A percentile compares a stretch with the other conserved stretches of the same genome.
These are phyloP conservation scores for Hyphopichia fennica DNA, from an alignment of 1,139 yeast species.

Conservation along the genomic window DNA sequence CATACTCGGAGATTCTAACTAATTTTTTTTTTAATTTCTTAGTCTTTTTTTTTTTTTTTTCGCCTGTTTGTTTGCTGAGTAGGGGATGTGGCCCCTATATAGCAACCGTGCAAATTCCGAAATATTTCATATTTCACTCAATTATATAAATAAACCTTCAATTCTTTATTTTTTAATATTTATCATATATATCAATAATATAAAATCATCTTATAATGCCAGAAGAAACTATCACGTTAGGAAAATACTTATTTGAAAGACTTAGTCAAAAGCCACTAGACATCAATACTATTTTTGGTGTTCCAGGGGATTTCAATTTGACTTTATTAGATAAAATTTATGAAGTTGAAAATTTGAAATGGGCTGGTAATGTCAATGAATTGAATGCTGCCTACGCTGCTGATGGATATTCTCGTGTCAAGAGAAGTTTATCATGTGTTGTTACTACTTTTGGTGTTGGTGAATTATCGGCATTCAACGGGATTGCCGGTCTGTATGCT, in stretches of 20 bases:
- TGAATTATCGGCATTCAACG: constrained; percentile 58
- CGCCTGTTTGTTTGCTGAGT: too few species aligned
- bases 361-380: constrained; percentile 76
- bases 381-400: constrained; percentile 72
- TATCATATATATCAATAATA: too few species aligned
- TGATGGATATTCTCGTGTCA: constrained; percentile 69
- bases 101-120: too few species aligned
- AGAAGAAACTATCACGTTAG: constrained; percentile 43
- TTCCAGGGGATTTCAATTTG: constrained; percentile 80
- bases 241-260: constrained; percentile 64
- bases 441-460: constrained; percentile 73
- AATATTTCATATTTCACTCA: too few species aligned
- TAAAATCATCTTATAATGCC: background rate
- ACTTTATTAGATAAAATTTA: constrained; percentile 64
- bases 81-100: too few species aligned
- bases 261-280: constrained; percentile 51
- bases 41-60: too few species aligned
- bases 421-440: constrained; percentile 52
- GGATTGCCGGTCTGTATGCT: constrained; percentile 59
- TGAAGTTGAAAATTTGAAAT: constrained; percentile 56
- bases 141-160: too few species aligned
- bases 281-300: constrained; percentile 69
- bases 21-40: too few species aligned
- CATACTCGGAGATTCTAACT: too few species aligned
- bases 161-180: too few species aligned